phyloP scores from a whole-genome alignment of 1,139 yeast genomes.

The Yamadazyma dushanensis region DNA sequence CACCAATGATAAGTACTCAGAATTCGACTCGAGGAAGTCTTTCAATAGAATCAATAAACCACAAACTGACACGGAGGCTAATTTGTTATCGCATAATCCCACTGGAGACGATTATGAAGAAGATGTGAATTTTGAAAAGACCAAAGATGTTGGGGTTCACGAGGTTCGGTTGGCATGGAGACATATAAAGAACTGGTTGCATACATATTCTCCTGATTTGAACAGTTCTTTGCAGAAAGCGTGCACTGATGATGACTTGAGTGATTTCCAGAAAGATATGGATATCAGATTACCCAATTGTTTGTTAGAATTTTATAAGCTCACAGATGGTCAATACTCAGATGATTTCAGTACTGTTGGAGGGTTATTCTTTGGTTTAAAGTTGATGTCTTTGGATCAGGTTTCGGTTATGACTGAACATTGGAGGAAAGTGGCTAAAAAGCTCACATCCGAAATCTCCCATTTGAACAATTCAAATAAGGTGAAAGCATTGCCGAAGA shows the following conservation, averaged over 20 bases:
- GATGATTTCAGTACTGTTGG: slow-evolving; percentile 48
- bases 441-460: slow-evolving; percentile 34
- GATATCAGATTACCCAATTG: slow-evolving; percentile 57
- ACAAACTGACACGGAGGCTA: slow-evolving; percentile 29
- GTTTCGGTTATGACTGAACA: slow-evolving; percentile 62
- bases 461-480: slow-evolving; percentile 22
- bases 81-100: slow-evolving; percentile 28
- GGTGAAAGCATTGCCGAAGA: slow-evolving; percentile 25
- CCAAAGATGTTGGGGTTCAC: slow-evolving; percentile 51
- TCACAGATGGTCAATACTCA: slow-evolving; percentile 70
- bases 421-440: slow-evolving; percentile 65
- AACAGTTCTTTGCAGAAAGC: slow-evolving; percentile 59
- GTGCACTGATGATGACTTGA: slow-evolving; percentile 61
- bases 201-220: slow-evolving; percentile 55
- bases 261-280: slow-evolving; percentile 65
- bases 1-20: slow-evolving; percentile 70
- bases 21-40: slow-evolving; percentile 54
- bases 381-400: slow-evolving; percentile 64
- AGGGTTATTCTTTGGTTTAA: slow-evolving; percentile 64
- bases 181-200: slow-evolving; percentile 63
- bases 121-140: slow-evolving; percentile 10
- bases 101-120: slow-evolving; percentile 14
- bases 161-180: slow-evolving; percentile 70
- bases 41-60: slow-evolving; percentile 48
- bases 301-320: slow-evolving; percentile 55